These are phyloP conservation scores for Craterostigma plantagineum DNA, from an alignment of 257 asterid species.

Conservation along the genomic window DNA sequence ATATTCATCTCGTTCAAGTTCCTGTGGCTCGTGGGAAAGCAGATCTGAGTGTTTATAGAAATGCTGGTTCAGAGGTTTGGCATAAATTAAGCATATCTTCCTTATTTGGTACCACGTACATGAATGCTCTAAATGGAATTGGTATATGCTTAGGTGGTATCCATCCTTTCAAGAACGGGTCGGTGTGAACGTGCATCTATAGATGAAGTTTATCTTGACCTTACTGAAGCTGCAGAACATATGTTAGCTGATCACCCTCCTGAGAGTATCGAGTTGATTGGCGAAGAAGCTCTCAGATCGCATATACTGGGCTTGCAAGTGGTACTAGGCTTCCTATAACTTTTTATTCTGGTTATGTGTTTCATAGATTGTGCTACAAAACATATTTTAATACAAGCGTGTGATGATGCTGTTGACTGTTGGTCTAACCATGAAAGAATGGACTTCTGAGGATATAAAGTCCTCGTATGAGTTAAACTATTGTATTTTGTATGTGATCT, in stretches of 20 bases:
- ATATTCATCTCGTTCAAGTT: constrained; percentile 87
- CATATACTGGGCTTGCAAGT: constrained; percentile 65
- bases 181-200: constrained; percentile 97
- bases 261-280: constrained; percentile 27
- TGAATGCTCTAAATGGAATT: constrained; percentile 9
- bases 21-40: constrained; percentile 97
- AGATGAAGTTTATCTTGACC: constrained; percentile 95
- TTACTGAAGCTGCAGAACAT: constrained; percentile 72
- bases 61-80: constrained; percentile 92
- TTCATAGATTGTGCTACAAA: too few species aligned
- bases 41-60: constrained; percentile 57
- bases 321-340: constrained; percentile 20
- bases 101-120: neutral
- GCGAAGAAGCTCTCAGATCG: constrained; percentile 65
- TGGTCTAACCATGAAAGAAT: too few species aligned
- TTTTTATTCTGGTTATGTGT: neutral
- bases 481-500: too few species aligned
- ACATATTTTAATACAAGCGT: too few species aligned
- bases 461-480: too few species aligned
- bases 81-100: constrained; percentile 2
- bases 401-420: too few species aligned
- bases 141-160: constrained; percentile 47
- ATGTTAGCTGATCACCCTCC: constrained; percentile 56
- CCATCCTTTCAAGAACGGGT: constrained; percentile 66
- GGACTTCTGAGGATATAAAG: too few species aligned